Conservation (phyloP, 2,329 filamentous ascomycete species). For the Ramularia collo-cygni region DNA sequence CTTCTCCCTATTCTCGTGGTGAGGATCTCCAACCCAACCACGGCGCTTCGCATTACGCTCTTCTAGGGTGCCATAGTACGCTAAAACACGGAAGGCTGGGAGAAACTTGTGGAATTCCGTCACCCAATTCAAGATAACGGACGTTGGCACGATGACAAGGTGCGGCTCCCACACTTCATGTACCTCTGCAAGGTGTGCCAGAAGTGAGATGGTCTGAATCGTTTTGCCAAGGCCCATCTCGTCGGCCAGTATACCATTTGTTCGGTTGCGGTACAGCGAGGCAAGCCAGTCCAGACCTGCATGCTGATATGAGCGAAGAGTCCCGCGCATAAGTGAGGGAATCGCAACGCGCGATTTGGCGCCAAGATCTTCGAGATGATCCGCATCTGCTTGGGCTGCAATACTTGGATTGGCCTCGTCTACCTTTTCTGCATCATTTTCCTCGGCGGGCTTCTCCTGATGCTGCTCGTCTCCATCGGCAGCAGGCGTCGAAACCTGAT, state of each 20-base stretch:
- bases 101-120: constrained; percentile 99
- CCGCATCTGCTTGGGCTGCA: no score
- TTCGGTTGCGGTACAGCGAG: constrained; percentile 81
- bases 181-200: constrained; percentile 85
- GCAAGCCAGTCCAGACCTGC: constrained; percentile 96
- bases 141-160: constrained; percentile 91
- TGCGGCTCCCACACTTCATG: constrained; percentile 94
- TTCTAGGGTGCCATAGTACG: constrained; percentile 91
- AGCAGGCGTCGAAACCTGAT: background rate
- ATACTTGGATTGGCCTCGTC: no score
- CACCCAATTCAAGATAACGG: constrained; percentile 99
- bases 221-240: constrained; percentile 99
- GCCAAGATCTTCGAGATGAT: constrained; percentile 24
- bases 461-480: background rate
- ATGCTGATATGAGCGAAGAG: constrained; percentile 90
- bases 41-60: constrained; percentile 85
- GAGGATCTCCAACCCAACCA: constrained; percentile 77
- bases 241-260: constrained; percentile 93
- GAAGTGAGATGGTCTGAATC: constrained; percentile 90
- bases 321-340: constrained; percentile 72
- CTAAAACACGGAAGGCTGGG: constrained; percentile 94
- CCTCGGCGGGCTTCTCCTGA: constrained; percentile 18
- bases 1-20: constrained; percentile 67
- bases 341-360: constrained; percentile 37
- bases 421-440: constrained; percentile 8